Percentiles rank a stretch among this genome's conserved stretches.
Evolutionary conservation across 2,329 filamentous ascomycete species (phyloP).

Genomic region (Monosporascus ibericus): DNA sequence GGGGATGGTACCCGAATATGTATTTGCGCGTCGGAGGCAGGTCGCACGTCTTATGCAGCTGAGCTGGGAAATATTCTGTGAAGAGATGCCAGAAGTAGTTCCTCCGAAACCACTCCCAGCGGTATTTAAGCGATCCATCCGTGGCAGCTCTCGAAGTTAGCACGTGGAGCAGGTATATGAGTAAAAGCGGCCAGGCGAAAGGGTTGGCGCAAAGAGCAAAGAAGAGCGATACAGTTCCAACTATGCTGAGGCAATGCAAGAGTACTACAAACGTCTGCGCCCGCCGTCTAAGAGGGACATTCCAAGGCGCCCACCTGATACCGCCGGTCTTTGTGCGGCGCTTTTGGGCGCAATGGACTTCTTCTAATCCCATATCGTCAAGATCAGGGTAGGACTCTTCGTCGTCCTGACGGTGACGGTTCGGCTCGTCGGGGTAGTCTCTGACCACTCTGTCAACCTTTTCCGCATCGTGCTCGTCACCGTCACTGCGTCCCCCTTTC

Average conservation of each 20-base stretch:
- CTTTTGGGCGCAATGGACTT: conserved; percentile 18
- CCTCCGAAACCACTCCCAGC: conserved; percentile 68
- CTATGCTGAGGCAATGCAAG: conserved; percentile 65
- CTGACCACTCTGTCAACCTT: no score
- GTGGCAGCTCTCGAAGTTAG: conserved; percentile 72
- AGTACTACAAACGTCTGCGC: conserved; percentile 75
- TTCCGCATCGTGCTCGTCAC: conserved; percentile 3
- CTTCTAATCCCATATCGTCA: conserved; percentile 25
- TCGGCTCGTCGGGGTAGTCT: not conserved
- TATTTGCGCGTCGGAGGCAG: conserved; percentile 82
- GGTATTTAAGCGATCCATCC: conserved; percentile 67
- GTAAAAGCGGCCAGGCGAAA: conserved; percentile 74
- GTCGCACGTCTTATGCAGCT: conserved; percentile 75
- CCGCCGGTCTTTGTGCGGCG: conserved; percentile 30
- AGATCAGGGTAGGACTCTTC: conserved; percentile 28
- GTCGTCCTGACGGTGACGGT: conserved; percentile 14
- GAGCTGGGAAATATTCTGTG: conserved; percentile 85
- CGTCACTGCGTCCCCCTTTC: conserved; percentile 8
- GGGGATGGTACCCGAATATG: conserved; percentile 94
- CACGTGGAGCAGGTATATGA: conserved; percentile 77
- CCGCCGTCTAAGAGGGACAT: conserved; percentile 63
- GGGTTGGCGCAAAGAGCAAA: conserved; percentile 90
- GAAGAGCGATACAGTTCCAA: conserved; percentile 69
- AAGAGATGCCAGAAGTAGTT: conserved; percentile 81
- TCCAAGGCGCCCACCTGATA: conserved; percentile 79